These are phyloP conservation scores for Phoenix roebelenii DNA, from an alignment of 176 grass and related monocot genomes.

Conservation along the genomic window DNA sequence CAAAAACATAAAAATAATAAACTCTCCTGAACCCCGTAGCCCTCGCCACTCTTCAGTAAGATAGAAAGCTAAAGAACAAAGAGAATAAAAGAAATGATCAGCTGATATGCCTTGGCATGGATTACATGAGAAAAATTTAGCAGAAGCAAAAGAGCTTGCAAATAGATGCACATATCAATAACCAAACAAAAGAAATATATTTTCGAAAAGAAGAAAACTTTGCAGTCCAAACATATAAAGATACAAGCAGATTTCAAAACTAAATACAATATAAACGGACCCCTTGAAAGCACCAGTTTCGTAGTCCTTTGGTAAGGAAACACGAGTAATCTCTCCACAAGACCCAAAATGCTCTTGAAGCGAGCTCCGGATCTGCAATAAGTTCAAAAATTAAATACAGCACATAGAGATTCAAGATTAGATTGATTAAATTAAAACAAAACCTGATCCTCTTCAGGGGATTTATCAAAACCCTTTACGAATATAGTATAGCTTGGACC, in stretches of 20 bases:
- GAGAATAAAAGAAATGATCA: no score
- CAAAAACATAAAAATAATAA: no score
- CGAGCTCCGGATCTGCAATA: constrained; percentile 48
- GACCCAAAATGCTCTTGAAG: constrained; percentile 53
- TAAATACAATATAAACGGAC: constrained; percentile 29
- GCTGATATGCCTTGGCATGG: no score
- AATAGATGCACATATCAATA: no score
- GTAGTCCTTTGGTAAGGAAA: constrained; percentile 53
- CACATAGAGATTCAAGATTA: neutral
- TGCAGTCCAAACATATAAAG: neutral
- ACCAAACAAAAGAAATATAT: no score
- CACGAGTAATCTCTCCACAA: constrained; percentile 58
- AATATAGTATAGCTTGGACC: constrained; percentile 46
- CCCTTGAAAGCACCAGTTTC: constrained; percentile 54
- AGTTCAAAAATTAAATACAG: neutral
- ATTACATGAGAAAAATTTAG: no score
- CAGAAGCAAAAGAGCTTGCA: no score
- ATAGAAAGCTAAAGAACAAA: no score
- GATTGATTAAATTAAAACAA: neutral
- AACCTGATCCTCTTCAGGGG: constrained; percentile 50
- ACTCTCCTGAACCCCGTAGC: no score
- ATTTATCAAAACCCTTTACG: constrained; percentile 58
- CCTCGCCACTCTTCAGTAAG: no score
- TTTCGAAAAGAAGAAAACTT: neutral
- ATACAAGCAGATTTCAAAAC: neutral